Evolutionary conservation across 805 yeast species (phyloP).

Genomic region (Wickerhamomyces subpelliculosus): DNA sequence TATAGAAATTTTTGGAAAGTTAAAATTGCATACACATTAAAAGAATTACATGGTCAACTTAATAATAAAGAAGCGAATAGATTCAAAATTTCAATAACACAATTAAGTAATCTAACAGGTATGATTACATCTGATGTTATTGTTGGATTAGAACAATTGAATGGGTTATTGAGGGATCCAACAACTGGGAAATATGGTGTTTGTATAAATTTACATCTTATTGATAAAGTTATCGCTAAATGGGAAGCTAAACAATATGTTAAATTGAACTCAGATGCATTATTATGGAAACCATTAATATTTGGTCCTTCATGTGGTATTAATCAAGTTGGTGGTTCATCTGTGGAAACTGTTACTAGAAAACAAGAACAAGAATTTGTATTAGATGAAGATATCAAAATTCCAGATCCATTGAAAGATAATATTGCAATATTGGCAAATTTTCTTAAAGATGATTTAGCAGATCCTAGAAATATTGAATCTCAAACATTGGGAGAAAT

Average conservation of each 20-base stretch:
- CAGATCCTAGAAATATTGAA: slow-evolving; percentile 55
- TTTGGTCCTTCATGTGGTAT: slow-evolving; percentile 85
- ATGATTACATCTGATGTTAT: slow-evolving; percentile 84
- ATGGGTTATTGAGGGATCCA: slow-evolving; percentile 47
- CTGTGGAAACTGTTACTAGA: slow-evolving; percentile 21
- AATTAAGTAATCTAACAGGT: slow-evolving; percentile 65
- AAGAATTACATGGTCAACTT: slow-evolving; percentile 6
- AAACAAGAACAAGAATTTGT: slow-evolving; percentile 3
- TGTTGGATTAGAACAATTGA: slow-evolving; percentile 75
- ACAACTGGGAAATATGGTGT: slow-evolving; percentile 43
- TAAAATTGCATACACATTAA: slow-evolving; percentile 41
- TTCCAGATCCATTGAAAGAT: slow-evolving; percentile 27
- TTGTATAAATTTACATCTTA: slow-evolving; percentile 36
- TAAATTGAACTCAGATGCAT: slow-evolving; percentile 40
- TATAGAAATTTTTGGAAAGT: slow-evolving; percentile 85
- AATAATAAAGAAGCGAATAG: slow-evolving; percentile 1
- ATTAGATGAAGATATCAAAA: slow-evolving; percentile 2
- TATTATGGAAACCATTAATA: slow-evolving; percentile 80
- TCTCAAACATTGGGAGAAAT: slow-evolving; percentile 47
- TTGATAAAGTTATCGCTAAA: slow-evolving; percentile 34
- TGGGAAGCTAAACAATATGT: slow-evolving; percentile 53
- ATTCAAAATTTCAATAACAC: slow-evolving; percentile 44
- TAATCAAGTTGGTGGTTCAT: slow-evolving; percentile 35
- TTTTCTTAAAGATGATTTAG: slow-evolving; percentile 62
- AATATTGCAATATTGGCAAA: slow-evolving; percentile 51